Evolutionary conservation across 2,329 filamentous ascomycete genomes (phyloP).

Genomic region (Anthostomella pinea): DNA sequence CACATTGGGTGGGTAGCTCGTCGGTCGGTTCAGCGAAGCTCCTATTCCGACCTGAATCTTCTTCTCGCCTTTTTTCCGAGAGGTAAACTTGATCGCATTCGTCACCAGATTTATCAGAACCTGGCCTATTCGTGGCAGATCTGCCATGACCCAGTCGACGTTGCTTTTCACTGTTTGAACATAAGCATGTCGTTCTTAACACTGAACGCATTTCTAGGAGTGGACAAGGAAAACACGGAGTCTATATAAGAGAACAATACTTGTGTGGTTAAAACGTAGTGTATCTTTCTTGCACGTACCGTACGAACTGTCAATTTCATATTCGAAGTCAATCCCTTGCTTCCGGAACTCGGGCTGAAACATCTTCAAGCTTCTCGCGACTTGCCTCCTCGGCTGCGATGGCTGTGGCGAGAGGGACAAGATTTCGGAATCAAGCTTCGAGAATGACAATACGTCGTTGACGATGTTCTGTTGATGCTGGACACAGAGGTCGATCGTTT

Average conservation of each 20-base stretch:
- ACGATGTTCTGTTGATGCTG: constrained; percentile 72
- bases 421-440: constrained; percentile 67
- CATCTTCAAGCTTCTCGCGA: constrained; percentile 70
- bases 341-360: constrained; percentile 71
- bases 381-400: constrained; percentile 61
- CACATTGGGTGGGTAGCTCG: constrained; percentile 46
- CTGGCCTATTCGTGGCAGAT: constrained; percentile 71
- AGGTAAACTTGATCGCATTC: constrained; percentile 60
- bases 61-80: constrained; percentile 53
- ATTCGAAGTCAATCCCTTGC: constrained; percentile 65
- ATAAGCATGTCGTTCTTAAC: too few species aligned
- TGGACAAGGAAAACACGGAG: too few species aligned
- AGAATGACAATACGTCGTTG: constrained; percentile 63
- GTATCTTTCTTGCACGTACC: too few species aligned
- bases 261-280: too few species aligned
- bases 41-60: constrained; percentile 52
- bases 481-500: constrained; percentile 73
- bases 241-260: too few species aligned
- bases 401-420: constrained; percentile 66
- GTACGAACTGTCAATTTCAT: constrained; percentile 66
- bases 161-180: constrained; percentile 54
- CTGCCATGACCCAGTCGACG: constrained; percentile 68
- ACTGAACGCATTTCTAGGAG: too few species aligned
- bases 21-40: constrained; percentile 42
- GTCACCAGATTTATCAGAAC: constrained; percentile 72